Evolutionary conservation across 2,329 filamentous ascomycete genomes (phyloP).

Genomic region (Diaporthe humulicola): DNA sequence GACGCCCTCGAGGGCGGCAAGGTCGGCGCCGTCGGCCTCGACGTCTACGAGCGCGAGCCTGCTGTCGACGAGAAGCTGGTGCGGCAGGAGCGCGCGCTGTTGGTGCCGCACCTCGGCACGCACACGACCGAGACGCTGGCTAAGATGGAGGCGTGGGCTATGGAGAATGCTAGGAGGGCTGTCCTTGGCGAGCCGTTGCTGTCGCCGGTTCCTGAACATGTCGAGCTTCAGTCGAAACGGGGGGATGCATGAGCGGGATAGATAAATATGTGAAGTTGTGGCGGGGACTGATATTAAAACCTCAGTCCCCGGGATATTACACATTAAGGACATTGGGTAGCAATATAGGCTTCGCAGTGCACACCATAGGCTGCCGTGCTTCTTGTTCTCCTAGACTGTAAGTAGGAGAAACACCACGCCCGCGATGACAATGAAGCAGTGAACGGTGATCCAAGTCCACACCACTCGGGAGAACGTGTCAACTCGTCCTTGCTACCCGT

Average conservation of each 20-base stretch:
- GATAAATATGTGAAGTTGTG: no score
- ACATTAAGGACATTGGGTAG: no score
- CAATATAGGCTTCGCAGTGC: no score
- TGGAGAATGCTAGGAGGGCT: constrained; percentile 25
- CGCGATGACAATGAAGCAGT: neutral
- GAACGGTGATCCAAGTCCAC: constrained; percentile 31
- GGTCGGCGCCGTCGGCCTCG: constrained; percentile 60
- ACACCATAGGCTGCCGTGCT: no score
- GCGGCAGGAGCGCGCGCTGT: constrained; percentile 23
- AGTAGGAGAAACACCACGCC: neutral
- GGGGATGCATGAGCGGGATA: neutral
- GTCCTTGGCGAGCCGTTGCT: constrained; percentile 18
- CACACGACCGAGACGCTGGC: constrained; percentile 29
- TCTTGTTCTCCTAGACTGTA: neutral
- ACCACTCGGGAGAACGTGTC: constrained; percentile 9
- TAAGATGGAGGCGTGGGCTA: constrained; percentile 30
- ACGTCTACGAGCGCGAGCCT: constrained; percentile 62
- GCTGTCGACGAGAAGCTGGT: constrained; percentile 17
- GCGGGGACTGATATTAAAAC: no score
- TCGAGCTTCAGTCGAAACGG: neutral
- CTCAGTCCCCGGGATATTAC: no score
- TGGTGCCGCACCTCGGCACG: constrained; percentile 31
- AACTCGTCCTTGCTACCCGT: neutral
- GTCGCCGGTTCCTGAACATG: constrained; percentile 22
- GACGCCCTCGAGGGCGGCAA: constrained; percentile 61